Percentiles rank a stretch among this genome's conserved stretches.
These are phyloP conservation scores for Fistulifera solaris DNA, from an alignment of 108 stramenopile genomes.

Conservation along the genomic window DNA sequence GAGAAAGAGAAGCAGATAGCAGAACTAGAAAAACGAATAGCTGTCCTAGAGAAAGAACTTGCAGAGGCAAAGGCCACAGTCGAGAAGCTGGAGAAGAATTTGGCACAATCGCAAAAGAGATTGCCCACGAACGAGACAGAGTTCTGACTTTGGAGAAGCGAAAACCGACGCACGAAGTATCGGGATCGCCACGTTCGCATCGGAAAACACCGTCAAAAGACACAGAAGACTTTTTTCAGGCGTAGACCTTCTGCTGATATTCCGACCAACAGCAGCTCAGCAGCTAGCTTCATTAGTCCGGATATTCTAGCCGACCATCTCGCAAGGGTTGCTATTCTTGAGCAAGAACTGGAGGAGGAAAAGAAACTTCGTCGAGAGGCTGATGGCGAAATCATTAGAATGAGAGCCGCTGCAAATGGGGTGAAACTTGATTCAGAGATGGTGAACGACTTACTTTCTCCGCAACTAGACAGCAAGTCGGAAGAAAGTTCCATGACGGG, in stretches of 20 bases:
- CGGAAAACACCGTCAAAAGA: no score
- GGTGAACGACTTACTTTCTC: constrained; percentile 48
- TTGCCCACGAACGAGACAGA: constrained; percentile 22
- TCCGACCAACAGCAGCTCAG: background rate
- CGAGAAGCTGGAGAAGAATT: constrained; percentile 53
- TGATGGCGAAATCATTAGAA: constrained; percentile 69
- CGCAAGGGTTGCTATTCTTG: constrained; percentile 50
- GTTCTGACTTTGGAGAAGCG: constrained; percentile 2
- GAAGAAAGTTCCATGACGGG: constrained; percentile 7
- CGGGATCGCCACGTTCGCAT: no score
- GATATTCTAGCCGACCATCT: constrained; percentile 68
- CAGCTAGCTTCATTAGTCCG: constrained; percentile 40
- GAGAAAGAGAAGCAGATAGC: constrained; percentile 67
- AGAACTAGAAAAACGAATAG: constrained; percentile 58
- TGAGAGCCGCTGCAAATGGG: constrained; percentile 64
- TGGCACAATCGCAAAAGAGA: constrained; percentile 33
- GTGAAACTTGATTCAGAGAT: constrained; percentile 53
- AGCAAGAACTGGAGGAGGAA: constrained; percentile 69
- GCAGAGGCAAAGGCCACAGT: constrained; percentile 61
- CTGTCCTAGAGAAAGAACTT: constrained; percentile 61
- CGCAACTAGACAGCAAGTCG: constrained; percentile 15
- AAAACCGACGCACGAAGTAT: no score
- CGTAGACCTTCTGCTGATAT: background rate
- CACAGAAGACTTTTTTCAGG: no score
- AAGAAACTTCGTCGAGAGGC: constrained; percentile 55